A percentile compares a stretch with the other conserved stretches of the same genome.
Evolutionary conservation across 176 grass and related monocot genomes (phyloP).

Genomic region (Carex parvula): DNA sequence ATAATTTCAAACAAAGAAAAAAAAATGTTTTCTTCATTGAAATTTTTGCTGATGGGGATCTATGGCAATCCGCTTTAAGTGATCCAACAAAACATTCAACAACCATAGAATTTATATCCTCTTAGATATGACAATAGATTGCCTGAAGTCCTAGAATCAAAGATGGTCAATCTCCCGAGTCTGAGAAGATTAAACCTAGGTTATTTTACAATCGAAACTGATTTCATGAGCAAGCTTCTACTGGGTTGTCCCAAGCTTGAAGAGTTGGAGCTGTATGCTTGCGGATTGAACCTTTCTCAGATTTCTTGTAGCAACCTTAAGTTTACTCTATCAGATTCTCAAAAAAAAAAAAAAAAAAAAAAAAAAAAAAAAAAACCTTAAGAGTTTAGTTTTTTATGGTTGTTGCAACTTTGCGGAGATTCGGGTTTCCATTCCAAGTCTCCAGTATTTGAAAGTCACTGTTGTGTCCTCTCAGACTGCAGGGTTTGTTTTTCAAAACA

Average conservation of each 20-base stretch:
- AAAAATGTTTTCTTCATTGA: no score
- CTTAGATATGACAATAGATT: no score
- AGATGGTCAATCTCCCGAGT: background rate
- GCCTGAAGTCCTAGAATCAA: background rate
- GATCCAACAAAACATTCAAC: no score
- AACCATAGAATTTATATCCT: no score
- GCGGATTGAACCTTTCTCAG: background rate
- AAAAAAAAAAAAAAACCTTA: no score
- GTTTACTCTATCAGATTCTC: no score
- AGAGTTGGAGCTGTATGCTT: background rate
- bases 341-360: no score
- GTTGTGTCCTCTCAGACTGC: background rate
- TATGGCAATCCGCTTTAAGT: no score
- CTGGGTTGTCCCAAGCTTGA: background rate
- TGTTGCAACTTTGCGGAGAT: background rate
- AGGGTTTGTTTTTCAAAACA: background rate
- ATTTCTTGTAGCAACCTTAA: background rate
- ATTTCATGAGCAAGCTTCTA: conserved; percentile 1
- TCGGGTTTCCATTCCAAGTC: background rate
- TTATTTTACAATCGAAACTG: background rate
- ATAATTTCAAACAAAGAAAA: no score
- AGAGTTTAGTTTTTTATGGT: background rate
- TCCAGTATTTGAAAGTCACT: background rate
- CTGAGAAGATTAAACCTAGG: background rate
- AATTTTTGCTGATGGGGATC: no score